phyloP scores from a whole-genome alignment of 257 asterid species.

The Solanum appendiculatum region DNA sequence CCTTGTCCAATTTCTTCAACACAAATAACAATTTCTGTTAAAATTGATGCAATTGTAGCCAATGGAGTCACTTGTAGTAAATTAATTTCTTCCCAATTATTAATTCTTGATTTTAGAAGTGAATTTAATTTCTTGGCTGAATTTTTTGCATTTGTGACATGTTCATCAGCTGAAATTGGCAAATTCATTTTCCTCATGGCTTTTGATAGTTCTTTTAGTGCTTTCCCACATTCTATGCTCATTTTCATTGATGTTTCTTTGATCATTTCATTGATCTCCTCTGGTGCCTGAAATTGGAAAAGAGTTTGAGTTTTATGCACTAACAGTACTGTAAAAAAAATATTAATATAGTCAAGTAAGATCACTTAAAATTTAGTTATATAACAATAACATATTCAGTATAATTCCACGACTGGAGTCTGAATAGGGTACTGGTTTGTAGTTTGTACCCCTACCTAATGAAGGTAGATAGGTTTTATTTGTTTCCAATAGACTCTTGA shows the following conservation, averaged over 20 bases:
- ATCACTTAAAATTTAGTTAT: not conserved
- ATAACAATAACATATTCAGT: not conserved
- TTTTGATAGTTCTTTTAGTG: slow-evolving; percentile 46
- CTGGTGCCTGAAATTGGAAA: slow-evolving; percentile 31
- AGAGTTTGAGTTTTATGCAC: not conserved
- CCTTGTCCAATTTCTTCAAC: slow-evolving; percentile 44
- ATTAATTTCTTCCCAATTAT: slow-evolving; percentile 17
- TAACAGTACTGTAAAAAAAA: not conserved
- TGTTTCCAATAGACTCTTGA: not conserved
- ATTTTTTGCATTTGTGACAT: slow-evolving; percentile 22
- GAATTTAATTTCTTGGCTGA: slow-evolving; percentile 34
- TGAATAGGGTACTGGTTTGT: no score
- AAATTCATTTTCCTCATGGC: slow-evolving; percentile 37
- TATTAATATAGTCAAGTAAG: not conserved
- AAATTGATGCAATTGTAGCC: slow-evolving; percentile 48
- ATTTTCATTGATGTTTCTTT: slow-evolving; percentile 23
- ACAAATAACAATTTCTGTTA: slow-evolving; percentile 30
- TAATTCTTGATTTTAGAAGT: slow-evolving; percentile 29
- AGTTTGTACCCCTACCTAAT: not conserved
- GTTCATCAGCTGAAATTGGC: slow-evolving; percentile 25
- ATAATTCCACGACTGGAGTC: accelerated
- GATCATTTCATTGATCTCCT: slow-evolving; percentile 22
- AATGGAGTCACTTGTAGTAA: slow-evolving; percentile 32
- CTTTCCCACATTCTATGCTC: slow-evolving; percentile 57
- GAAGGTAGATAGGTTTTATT: not conserved